Percentiles rank a stretch among this genome's conserved stretches.
Conservation (phyloP, 495 filamentous ascomycete genomes). For the Sphaerosporella brunnea region DNA sequence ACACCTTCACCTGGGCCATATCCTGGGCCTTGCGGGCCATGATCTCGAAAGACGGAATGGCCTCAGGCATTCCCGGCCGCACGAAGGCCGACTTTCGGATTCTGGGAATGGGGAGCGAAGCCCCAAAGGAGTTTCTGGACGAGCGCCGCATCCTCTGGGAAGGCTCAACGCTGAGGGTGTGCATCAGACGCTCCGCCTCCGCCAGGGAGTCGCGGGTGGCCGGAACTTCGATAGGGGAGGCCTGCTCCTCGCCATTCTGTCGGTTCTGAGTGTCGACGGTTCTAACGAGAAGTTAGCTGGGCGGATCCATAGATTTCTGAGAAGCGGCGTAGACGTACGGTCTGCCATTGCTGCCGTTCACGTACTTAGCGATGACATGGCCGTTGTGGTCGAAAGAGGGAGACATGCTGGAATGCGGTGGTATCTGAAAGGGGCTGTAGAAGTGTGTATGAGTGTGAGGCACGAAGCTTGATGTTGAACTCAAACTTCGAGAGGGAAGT, state of each 20-base stretch:
- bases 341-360: neutral
- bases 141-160: constrained; percentile 48
- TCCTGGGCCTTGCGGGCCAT: constrained; percentile 57
- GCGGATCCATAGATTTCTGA: neutral
- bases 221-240: constrained; percentile 48
- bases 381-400: neutral
- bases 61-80: constrained; percentile 33
- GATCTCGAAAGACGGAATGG: constrained; percentile 46
- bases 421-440: neutral
- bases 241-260: neutral
- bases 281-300: neutral
- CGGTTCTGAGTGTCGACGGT: neutral
- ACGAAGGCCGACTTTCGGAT: constrained; percentile 53
- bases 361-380: neutral
- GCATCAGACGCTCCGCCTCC: constrained; percentile 54
- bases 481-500: neutral
- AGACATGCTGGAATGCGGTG: neutral
- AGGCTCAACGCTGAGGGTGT: constrained; percentile 48
- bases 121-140: constrained; percentile 65
- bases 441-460: neutral
- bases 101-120: constrained; percentile 56
- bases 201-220: constrained; percentile 51
- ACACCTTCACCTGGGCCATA: constrained; percentile 48
- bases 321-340: neutral
- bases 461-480: neutral